Evolutionary conservation across 1,139 yeast species (phyloP).

Genomic region (Geotrichum europaeum): DNA sequence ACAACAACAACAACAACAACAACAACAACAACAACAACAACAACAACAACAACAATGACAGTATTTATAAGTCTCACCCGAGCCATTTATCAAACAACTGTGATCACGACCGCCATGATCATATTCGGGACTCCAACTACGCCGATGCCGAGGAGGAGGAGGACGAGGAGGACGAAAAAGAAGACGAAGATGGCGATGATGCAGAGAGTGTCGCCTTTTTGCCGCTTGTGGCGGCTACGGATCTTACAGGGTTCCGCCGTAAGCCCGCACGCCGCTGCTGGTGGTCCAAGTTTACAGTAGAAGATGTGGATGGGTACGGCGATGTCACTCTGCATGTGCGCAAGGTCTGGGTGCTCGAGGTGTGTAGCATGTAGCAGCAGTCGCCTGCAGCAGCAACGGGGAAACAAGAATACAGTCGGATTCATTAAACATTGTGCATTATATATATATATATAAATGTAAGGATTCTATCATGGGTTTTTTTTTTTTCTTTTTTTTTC

Average conservation of each 20-base stretch:
- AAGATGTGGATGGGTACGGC: background rate
- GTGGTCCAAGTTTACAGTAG: constrained; percentile 1
- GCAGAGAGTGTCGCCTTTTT: background rate
- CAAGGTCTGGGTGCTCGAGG: no score
- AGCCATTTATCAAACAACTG: background rate
- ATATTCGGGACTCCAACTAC: background rate
- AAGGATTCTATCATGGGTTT: no score
- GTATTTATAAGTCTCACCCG: background rate
- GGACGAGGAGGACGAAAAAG: background rate
- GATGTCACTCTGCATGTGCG: no score
- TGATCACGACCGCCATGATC: background rate
- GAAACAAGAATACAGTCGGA: no score
- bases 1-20: no score
- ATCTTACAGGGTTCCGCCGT: background rate
- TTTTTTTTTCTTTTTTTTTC: no score
- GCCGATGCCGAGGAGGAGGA: background rate
- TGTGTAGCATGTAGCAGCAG: no score
- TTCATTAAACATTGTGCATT: no score
- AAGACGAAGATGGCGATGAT: background rate
- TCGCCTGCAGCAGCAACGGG: no score
- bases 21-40: no score
- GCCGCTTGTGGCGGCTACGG: background rate
- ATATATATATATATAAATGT: no score
- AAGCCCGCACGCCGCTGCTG: constrained; percentile 1
- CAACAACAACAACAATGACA: background rate